Base-by-base conservation (phyloP, 139 green algal species). In the Chlamydomonas incerta region DNA sequence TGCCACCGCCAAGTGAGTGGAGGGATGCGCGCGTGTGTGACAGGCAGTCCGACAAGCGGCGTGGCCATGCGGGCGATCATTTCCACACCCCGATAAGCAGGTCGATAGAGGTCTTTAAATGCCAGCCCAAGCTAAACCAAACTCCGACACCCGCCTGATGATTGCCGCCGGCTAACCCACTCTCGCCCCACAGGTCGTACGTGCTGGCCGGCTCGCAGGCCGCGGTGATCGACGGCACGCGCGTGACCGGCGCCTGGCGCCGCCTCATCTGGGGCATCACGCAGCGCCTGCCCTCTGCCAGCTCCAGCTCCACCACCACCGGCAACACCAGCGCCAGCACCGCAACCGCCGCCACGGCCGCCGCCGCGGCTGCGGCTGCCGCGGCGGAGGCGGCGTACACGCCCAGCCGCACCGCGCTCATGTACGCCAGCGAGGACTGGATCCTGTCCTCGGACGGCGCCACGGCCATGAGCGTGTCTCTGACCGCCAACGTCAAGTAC, bases 361-460 rank as follows among this genome's bases (percentile, higher is more conserved):
- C 72, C 28, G 29, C 24, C 14, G 11, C n/a, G 46, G 13, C n/a
- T 13, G 10, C 72, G 14, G 14, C 72, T 28, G 13, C n/a, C 1
- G 10, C 72, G 14, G 14, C 72, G 8, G 10, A 41, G 8, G 17
- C 57, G 21, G 57, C 21, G 6, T 63, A 24, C 57, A 63, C 57
- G 57, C 57, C 24, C 62, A 35, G 20, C 74, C 11, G 31, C 74
- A 31, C 60, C 3, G 15, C 60, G n/a, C 79, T 85, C 65, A 85
- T 85, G 79, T 85, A 58, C 23, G 79, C 46, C 1, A 26, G 29
- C 5, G 79, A 85, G 65, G 50, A 37, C 23, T 85, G 79, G 79
- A 20, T 18, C 3, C 76, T 50, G n/a, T 57, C 65, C 9, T 20
- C 79, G 18, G 66, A 75, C 66, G 79, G 66, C 65, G 11, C 65